Base-by-base conservation (phyloP, 2,329 filamentous ascomycete genomes). In the Aspergillus pseudotamarii region DNA sequence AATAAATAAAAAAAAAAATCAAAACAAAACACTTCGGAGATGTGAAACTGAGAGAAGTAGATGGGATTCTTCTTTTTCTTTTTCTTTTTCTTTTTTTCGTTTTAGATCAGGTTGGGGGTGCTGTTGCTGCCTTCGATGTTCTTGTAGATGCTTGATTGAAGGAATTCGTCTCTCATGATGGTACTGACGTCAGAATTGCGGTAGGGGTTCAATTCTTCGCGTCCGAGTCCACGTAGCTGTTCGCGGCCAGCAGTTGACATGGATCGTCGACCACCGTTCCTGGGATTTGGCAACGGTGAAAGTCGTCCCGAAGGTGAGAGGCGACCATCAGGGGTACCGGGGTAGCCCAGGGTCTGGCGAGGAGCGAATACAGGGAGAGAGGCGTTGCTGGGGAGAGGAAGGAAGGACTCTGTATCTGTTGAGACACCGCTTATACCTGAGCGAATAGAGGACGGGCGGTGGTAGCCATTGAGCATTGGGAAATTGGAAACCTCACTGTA, bases 131-230 rank as follows among this genome's bases (percentile, higher is more conserved):
- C 63, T 14, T 69, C 68, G 2, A 68, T 43, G 4, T 63, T 59
- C 21, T 62, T 55, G 50, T 62, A 71, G 21, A 72, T 66, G 53
- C 68, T 72, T 30, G 73, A 72, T 32, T 72, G 68, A 6, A 75
- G 48, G 34, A 78, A 76, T 34, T 76, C 75, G 8, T 78, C 76
- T 30, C 72, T 66, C 73, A 76, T 73, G 46, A 74, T 73, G 16
- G 68, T 61, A 61, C 75, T 78, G 21, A 79, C 68, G 63, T 79
- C 76, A n/a, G 75, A 76, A 58, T 77, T 77, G 45, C 75, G 75
- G 63, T 78, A 78, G 57, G 69, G 76, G 45, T 69, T 69, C 53
- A 75, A 60, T 19, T 77, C 75, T 60, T 77, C 75, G 23, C 76
- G 73, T 12, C 73, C 69, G 4, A 78, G 64, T 19, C 75, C 74